Evolutionary conservation across 345 rosid genomes (phyloP).

Genomic region (Arabidopsis thaliana): DNA sequence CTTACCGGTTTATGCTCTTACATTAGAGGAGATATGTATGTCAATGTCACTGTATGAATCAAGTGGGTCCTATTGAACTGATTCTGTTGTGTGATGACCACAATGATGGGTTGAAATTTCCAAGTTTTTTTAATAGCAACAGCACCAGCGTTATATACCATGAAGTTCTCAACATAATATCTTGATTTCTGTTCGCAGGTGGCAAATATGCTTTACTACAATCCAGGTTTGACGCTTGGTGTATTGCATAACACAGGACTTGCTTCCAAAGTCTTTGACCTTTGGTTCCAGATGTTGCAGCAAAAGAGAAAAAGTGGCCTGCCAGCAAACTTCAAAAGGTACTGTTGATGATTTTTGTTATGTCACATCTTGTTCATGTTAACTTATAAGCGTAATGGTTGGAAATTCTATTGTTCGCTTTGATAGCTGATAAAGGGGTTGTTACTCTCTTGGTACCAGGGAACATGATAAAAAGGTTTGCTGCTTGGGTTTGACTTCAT

Average conservation of each 20-base stretch:
- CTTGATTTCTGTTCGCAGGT: slow-evolving; percentile 54
- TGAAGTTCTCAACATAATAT: slow-evolving; percentile 13
- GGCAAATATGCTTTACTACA: slow-evolving; percentile 94
- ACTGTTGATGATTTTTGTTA: slow-evolving; percentile 6
- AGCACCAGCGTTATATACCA: slow-evolving; percentile 10
- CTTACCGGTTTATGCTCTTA: neutral
- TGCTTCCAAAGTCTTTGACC: slow-evolving; percentile 71
- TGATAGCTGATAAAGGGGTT: slow-evolving; percentile 12
- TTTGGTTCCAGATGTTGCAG: slow-evolving; percentile 97
- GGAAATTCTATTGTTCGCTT: slow-evolving; percentile 3
- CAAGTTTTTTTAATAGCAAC: neutral
- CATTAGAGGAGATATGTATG: slow-evolving; percentile 1
- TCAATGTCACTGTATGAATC: slow-evolving; percentile 23
- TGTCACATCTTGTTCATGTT: slow-evolving; percentile 15
- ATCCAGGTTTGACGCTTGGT: slow-evolving; percentile 74
- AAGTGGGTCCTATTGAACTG: slow-evolving; percentile 17
- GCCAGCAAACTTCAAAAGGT: slow-evolving; percentile 88
- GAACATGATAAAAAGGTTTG: slow-evolving; percentile 97
- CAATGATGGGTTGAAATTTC: slow-evolving; percentile 12
- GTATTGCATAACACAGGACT: slow-evolving; percentile 85
- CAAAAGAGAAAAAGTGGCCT: slow-evolving; percentile 88
- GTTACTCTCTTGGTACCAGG: slow-evolving; percentile 53
- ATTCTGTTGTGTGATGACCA: slow-evolving; percentile 15
- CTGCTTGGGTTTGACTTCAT: slow-evolving; percentile 92
- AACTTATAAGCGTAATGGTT: neutral